Evolutionary conservation across 192 early-diverging fungal species (phyloP).

Genomic region (Piromyces finnis): DNA sequence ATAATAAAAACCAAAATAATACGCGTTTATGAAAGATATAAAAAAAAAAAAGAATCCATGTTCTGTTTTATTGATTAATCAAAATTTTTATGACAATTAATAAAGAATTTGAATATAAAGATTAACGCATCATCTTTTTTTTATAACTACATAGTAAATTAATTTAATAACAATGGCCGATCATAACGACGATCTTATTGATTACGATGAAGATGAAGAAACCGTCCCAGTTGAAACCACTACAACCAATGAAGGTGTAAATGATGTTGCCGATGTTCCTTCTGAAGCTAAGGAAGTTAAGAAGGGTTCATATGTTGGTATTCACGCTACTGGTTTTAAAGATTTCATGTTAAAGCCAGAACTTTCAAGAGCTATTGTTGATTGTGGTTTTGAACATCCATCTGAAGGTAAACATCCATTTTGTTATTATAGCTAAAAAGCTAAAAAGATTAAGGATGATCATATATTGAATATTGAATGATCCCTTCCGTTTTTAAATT

Average conservation of each 20-base stretch:
- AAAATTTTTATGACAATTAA: not conserved
- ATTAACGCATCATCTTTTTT: not conserved
- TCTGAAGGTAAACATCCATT: conserved; percentile 49
- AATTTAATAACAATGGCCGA: conserved; percentile 2
- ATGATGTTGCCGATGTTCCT: conserved; percentile 11
- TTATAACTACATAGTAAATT: not conserved
- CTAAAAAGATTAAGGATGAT: not conserved
- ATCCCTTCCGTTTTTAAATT: not conserved
- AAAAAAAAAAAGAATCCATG: too few species aligned
- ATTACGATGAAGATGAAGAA: conserved; percentile 93
- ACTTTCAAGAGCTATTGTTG: conserved; percentile 79
- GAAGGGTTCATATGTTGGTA: conserved; percentile 95
- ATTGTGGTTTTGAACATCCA: conserved; percentile 99
- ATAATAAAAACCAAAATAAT: too few species aligned
- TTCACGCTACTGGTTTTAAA: conserved; percentile 96
- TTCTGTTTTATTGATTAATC: too few species aligned
- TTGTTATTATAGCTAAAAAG: not conserved
- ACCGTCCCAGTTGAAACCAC: conserved; percentile 29
- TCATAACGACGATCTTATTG: conserved; percentile 80
- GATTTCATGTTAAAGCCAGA: conserved; percentile 97
- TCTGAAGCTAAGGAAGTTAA: conserved; percentile 53
- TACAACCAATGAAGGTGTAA: conserved; percentile 14
- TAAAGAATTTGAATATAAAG: not conserved
- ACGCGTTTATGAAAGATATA: too few species aligned
- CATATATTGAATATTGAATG: not conserved